Evolutionary conservation across 2,329 filamentous ascomycete species (phyloP), one percentile per base, ranked within the genome.

Genomic region (Xylaria polymorpha): DNA sequence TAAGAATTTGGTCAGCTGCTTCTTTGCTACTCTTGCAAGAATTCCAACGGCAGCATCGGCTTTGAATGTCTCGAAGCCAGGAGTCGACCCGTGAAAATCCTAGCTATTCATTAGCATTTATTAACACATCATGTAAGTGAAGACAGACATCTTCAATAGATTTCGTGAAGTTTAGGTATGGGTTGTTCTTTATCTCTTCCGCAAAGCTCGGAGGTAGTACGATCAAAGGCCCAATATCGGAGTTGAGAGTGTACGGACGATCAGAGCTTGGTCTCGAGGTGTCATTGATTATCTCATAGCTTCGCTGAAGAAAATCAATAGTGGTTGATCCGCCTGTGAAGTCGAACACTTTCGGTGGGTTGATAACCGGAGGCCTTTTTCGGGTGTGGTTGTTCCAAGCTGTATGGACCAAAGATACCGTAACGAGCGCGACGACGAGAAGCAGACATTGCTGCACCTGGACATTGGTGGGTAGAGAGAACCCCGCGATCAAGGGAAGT

Each of bases 151-250:
- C 20, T 48, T 55, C 60, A 3, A 41, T 12, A 1, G 8, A 14
- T 20, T 41, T 44, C 22, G 43, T 4, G 14, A 68, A 64, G 56
- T 51, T 41, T 20, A 68, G 35, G 4, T 43, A 12, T 5, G 61
- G 55, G 39, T 68, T n/a, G 20, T 68, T 68, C 56, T 61, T 64
- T 8, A 68, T 60, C 55, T 68, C 66, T 1, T 68, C 56, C 3
- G 41, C 66, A 44, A 64, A 60, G 6, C 18, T 56, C 1, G 66
- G 48, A n/a, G 66, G 56, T 4, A 68, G n/a, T 7, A 68, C 14
- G 18, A 57, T 29, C 4, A 65, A n/a, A 20, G 48, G 18, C 18
- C 66, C 66, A 14, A 61, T 14, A 43, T 68, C 66, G 1, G 66
- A 51, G 46, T 63, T 15, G 0, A 67, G 20, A 25, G 53, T 63